A percentile compares a stretch with the other conserved stretches of the same genome.
These are phyloP conservation scores for Mycena haematopus DNA, from an alignment of 768 basidiomycete genomes.

Conservation along the genomic window DNA sequence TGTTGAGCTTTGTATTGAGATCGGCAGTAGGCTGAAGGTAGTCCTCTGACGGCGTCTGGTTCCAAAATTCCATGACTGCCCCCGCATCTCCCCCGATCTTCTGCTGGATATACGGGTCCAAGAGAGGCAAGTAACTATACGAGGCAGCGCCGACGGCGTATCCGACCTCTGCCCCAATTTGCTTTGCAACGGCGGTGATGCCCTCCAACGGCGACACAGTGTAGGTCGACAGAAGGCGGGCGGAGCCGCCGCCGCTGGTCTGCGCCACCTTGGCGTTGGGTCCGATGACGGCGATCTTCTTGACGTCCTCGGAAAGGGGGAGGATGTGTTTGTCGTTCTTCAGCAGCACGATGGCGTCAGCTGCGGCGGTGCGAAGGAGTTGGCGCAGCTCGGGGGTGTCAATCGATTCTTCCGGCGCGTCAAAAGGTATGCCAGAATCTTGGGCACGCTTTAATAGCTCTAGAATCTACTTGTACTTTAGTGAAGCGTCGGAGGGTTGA, in stretches of 20 bases:
- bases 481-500: background rate
- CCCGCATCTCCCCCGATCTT: conserved; percentile 42
- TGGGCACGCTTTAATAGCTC: conserved; percentile 53
- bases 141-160: conserved; percentile 52
- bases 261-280: conserved; percentile 62
- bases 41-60: conserved; percentile 46
- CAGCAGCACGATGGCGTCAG: conserved; percentile 62
- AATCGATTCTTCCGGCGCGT: conserved; percentile 51
- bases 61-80: conserved; percentile 52
- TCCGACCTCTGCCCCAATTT: conserved; percentile 51
- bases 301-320: conserved; percentile 45
- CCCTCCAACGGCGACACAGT: conserved; percentile 64
- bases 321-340: conserved; percentile 63
- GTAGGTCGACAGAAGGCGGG: conserved; percentile 56
- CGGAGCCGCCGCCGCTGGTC: conserved; percentile 68
- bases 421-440: conserved; percentile 61
- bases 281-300: conserved; percentile 65
- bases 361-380: conserved; percentile 57
- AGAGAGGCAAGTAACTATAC: conserved; percentile 56
- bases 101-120: conserved; percentile 53
- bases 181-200: conserved; percentile 49
- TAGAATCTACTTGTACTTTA: conserved; percentile 45
- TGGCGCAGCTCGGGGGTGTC: conserved; percentile 55
- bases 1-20: conserved; percentile 33
- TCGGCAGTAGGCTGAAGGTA: conserved; percentile 39